These are phyloP conservation scores for Kazachstania sp. DNA, from an alignment of 1,139 yeast species.

Conservation along the genomic window DNA sequence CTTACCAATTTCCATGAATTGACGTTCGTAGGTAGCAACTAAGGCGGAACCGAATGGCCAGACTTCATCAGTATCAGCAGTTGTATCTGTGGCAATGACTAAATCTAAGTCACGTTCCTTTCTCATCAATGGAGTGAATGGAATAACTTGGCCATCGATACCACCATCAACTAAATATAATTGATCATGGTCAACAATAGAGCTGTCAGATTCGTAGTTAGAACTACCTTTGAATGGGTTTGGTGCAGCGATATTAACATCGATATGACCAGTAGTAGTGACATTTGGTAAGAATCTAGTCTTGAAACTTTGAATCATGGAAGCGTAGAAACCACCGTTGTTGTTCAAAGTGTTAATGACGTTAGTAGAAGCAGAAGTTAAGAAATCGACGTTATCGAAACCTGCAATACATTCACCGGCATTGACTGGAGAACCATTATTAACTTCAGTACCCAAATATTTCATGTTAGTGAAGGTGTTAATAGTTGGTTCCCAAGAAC, in stretches of 20 bases:
- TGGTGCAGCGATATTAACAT: constrained; percentile 38
- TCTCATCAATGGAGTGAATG: constrained; percentile 68
- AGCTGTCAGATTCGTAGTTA: constrained; percentile 34
- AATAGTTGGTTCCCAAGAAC: constrained; percentile 80
- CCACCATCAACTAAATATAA: constrained; percentile 83
- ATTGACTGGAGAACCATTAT: constrained; percentile 44
- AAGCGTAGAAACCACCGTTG: constrained; percentile 37
- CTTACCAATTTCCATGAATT: constrained; percentile 53
- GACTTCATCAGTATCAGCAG: constrained; percentile 58
- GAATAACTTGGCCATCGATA: constrained; percentile 74
- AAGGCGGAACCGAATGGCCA: constrained; percentile 80
- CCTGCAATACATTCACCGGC: constrained; percentile 48
- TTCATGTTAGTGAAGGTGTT: constrained; percentile 57
- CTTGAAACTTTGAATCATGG: constrained; percentile 11
- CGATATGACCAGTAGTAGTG: constrained; percentile 29
- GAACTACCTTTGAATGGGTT: constrained; percentile 49
- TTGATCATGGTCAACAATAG: constrained; percentile 33
- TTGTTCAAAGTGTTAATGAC: constrained; percentile 64
- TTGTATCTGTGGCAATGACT: constrained; percentile 73
- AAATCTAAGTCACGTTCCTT: constrained; percentile 65
- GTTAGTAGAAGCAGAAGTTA: constrained; percentile 65
- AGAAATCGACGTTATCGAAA: constrained; percentile 68
- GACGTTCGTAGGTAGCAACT: constrained; percentile 58
- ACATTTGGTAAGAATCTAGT: constrained; percentile 39
- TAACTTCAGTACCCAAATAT: constrained; percentile 60